These are phyloP conservation scores for Raphanus hybrid DNA, from an alignment of 441 rosid species.

Conservation along the genomic window DNA sequence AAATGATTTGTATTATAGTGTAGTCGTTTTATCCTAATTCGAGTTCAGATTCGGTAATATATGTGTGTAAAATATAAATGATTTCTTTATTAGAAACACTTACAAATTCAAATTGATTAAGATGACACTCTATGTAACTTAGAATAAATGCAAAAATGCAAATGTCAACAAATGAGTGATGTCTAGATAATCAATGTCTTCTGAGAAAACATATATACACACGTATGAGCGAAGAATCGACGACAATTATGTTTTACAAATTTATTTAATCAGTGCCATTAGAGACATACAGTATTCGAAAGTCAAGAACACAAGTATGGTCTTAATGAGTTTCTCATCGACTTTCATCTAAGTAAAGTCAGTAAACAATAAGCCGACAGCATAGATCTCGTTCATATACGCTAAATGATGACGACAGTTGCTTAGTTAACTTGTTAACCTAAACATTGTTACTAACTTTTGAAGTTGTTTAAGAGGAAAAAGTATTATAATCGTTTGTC, in stretches of 20 bases:
- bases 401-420: constrained; percentile 16
- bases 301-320: background rate
- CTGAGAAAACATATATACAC: background rate
- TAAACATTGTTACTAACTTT: background rate
- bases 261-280: background rate
- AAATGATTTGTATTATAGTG: background rate
- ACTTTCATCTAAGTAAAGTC: background rate
- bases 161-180: constrained; percentile 1
- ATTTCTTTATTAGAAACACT: background rate
- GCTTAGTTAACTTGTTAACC: constrained; percentile 14
- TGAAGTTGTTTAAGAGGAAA: background rate
- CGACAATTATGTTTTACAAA: background rate
- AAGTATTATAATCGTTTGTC: constrained; percentile 12
- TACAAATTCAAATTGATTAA: background rate
- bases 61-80: background rate
- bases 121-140: background rate
- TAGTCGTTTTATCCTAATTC: background rate
- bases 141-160: background rate
- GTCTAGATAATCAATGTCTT: constrained; percentile 1
- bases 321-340: background rate
- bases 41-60: background rate
- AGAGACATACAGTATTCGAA: constrained; percentile 1
- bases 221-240: background rate
- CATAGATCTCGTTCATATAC: background rate
- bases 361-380: constrained; percentile 1